Percentiles rank a stretch among this genome's conserved stretches.
Evolutionary conservation across 768 basidiomycete species (phyloP).

Genomic region (Tylopilus subfusipes): DNA sequence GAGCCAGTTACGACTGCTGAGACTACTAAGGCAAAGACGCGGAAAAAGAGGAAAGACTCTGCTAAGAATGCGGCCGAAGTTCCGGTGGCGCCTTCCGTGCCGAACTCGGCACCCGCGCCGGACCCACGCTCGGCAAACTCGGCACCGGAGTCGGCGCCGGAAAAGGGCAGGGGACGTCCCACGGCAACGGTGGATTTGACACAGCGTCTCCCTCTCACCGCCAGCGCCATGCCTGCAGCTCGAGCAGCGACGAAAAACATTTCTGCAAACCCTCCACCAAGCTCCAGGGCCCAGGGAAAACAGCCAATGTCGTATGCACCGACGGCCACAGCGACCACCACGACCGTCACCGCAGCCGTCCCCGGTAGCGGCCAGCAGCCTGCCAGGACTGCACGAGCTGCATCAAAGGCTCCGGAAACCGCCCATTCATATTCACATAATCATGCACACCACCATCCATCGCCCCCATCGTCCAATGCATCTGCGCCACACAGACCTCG

Average conservation of each 20-base stretch:
- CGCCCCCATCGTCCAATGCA: conserved; percentile 35
- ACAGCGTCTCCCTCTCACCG: conserved; percentile 38
- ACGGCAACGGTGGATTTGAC: conserved; percentile 34
- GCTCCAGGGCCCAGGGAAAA: conserved; percentile 86
- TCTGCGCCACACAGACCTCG: conserved; percentile 31
- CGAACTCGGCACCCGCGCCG: conserved; percentile 24
- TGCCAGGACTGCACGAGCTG: conserved; percentile 43
- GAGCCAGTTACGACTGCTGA: conserved; percentile 16
- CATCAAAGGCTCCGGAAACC: conserved; percentile 56
- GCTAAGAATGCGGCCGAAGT: conserved; percentile 20
- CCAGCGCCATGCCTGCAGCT: conserved; percentile 43
- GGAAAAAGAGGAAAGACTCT: conserved; percentile 44
- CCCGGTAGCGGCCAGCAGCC: conserved; percentile 32
- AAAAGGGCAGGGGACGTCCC: conserved; percentile 32
- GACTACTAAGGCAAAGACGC: conserved; percentile 32
- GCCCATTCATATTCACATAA: conserved; percentile 49
- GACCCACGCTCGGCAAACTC: conserved; percentile 24
- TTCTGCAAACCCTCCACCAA: conserved; percentile 49
- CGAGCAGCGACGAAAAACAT: conserved; percentile 37
- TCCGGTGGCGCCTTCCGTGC: conserved; percentile 27
- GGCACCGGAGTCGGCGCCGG: conserved; percentile 34
- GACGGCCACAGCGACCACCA: conserved; percentile 18
- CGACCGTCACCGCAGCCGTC: conserved; percentile 31
- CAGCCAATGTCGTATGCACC: conserved; percentile 79
- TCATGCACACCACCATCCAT: conserved; percentile 54